A percentile compares a stretch with the other conserved stretches of the same genome.
Conservation (phyloP, 129 eudicot species). For the Solidago caesia region DNA sequence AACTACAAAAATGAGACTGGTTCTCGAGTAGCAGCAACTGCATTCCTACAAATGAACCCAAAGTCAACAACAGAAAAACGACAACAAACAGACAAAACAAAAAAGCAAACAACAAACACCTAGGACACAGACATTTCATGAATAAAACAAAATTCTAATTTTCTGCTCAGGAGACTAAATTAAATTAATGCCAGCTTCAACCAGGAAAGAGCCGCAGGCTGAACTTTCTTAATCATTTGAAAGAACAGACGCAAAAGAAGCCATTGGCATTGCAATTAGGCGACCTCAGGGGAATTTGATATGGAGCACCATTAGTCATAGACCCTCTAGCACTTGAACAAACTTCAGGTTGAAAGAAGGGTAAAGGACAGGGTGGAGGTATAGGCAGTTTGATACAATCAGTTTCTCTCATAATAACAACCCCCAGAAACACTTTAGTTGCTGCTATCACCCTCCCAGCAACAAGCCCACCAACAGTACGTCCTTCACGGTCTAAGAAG, state of each 20-base stretch:
- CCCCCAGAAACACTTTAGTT: constrained; percentile 12
- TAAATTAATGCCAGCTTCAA: not conserved
- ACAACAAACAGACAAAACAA: not conserved
- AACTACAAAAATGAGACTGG: not conserved
- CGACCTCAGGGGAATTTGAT: not conserved
- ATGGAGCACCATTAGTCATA: constrained; percentile 11
- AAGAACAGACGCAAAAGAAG: not conserved
- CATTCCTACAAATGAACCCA: not conserved
- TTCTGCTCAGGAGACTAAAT: not conserved
- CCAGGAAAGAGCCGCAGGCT: not conserved
- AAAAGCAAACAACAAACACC: not conserved
- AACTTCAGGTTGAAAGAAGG: not conserved
- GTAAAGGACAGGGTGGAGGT: not conserved
- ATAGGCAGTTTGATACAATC: constrained; percentile 16
- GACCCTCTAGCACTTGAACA: constrained; percentile 11
- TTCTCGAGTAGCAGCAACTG: constrained; percentile 9
- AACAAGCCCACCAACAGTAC: constrained; percentile 9
- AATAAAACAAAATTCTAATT: constrained; percentile 6
- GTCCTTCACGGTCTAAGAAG: not conserved
- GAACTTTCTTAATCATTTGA: constrained; percentile 3
- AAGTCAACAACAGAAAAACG: not conserved
- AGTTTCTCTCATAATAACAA: not conserved
- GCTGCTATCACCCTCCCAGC: constrained; percentile 1
- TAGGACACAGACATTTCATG: not conserved
- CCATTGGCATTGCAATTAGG: not conserved